These are phyloP conservation scores for Nakazawaea anatomiae DNA, from an alignment of 805 yeast species.

Conservation along the genomic window DNA sequence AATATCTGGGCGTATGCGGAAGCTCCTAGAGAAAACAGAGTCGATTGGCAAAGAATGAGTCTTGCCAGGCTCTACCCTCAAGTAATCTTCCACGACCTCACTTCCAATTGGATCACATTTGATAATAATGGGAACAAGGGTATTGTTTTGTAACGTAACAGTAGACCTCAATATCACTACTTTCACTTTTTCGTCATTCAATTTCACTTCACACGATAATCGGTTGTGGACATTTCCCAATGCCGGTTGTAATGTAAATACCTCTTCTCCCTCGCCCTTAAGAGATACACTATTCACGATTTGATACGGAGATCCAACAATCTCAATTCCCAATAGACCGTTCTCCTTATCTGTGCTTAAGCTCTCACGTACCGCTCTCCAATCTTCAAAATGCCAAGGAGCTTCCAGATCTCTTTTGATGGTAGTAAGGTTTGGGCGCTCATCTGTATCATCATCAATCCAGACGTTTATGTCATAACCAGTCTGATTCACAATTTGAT, in stretches of 20 bases:
- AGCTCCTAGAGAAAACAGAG: conserved; percentile 48
- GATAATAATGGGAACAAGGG: conserved; percentile 49
- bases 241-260: conserved; percentile 63
- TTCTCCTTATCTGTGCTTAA: conserved; percentile 57
- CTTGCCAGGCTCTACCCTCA: conserved; percentile 46
- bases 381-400: conserved; percentile 94
- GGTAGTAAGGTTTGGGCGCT: conserved; percentile 23
- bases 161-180: conserved; percentile 75
- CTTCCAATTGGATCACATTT: conserved; percentile 30
- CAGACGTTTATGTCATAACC: conserved; percentile 79
- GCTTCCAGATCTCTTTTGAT: conserved; percentile 43
- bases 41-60: conserved; percentile 71
- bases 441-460: conserved; percentile 46
- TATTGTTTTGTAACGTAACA: conserved; percentile 58
- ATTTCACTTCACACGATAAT: conserved; percentile 60
- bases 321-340: conserved; percentile 58
- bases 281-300: conserved; percentile 55
- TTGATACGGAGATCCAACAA: conserved; percentile 52
- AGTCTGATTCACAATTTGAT: conserved; percentile 73
- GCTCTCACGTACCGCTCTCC: conserved; percentile 81
- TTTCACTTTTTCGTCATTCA: conserved; percentile 76
- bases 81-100: conserved; percentile 22
- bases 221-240: conserved; percentile 55
- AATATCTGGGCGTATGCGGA: conserved; percentile 59
- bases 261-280: conserved; percentile 76